phyloP scores from a whole-genome alignment of 2,329 filamentous ascomycete species.

The Nothophoma quercina region DNA sequence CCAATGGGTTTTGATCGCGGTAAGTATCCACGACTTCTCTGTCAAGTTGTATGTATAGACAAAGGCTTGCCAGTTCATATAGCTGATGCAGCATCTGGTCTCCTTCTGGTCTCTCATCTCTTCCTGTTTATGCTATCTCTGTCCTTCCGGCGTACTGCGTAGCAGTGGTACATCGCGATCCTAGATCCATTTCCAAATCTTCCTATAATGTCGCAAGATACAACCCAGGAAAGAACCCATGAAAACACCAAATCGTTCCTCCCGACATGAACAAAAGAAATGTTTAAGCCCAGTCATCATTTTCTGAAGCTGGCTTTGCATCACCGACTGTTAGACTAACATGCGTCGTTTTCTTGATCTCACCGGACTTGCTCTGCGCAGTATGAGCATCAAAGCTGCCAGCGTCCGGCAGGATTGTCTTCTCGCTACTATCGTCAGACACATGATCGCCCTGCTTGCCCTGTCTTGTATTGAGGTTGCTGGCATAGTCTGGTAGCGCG shows the following conservation, averaged over 20 bases:
- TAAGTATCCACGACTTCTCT: too few relatives aligned
- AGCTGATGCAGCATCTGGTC: too few relatives aligned
- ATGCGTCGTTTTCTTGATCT: slow-evolving; percentile 14
- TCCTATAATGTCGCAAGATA: not conserved
- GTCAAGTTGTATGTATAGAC: too few relatives aligned
- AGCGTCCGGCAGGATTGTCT: slow-evolving; percentile 5
- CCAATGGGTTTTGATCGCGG: too few relatives aligned
- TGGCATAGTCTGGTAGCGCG: not conserved
- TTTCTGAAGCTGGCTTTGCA: not conserved
- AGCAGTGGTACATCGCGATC: not conserved
- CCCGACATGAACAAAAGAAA: not conserved
- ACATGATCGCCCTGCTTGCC: slow-evolving; percentile 4
- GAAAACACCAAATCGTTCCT: not conserved
- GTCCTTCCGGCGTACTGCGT: not conserved
- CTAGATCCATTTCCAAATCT: not conserved
- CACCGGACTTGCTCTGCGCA: not conserved
- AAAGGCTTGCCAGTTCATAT: too few relatives aligned
- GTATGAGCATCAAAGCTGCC: not conserved
- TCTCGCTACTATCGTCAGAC: slow-evolving; percentile 16
- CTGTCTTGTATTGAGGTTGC: not conserved
- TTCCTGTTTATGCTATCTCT: not conserved
- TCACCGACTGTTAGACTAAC: slow-evolving; percentile 7
- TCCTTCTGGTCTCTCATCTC: not conserved
- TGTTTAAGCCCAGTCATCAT: not conserved
- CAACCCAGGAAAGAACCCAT: not conserved